A percentile compares a stretch with the other conserved stretches of the same genome.
These are phyloP conservation scores for Peniophora sp. DNA, from an alignment of 1,284 basidiomycete genomes.

Conservation along the genomic window DNA sequence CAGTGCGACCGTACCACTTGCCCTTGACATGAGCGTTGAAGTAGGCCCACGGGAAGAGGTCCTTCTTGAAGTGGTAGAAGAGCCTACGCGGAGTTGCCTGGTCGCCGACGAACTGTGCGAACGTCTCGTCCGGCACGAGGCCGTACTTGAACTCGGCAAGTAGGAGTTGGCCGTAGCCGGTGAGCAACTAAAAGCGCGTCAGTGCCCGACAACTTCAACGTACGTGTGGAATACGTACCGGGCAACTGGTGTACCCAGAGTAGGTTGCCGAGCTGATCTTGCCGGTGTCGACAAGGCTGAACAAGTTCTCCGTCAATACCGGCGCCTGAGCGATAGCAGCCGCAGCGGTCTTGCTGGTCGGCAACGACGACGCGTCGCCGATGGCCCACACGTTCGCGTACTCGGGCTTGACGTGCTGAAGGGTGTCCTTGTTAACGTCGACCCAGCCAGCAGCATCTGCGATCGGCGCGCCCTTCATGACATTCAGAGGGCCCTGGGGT, in stretches of 20 bases:
- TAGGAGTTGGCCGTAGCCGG: conserved; percentile 82
- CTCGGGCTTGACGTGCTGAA: conserved; percentile 77
- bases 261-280: conserved; percentile 62
- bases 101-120: conserved; percentile 57
- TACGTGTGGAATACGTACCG: conserved; percentile 36
- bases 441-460: conserved; percentile 86
- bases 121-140: conserved; percentile 80
- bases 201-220: neutral
- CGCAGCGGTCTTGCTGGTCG: conserved; percentile 94
- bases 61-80: conserved; percentile 92
- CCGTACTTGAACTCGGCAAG: conserved; percentile 91
- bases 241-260: conserved; percentile 82
- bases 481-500: conserved; percentile 83
- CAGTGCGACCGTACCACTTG: conserved; percentile 59
- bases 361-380: conserved; percentile 86
- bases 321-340: conserved; percentile 90
- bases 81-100: conserved; percentile 64
- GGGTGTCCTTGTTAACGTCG: conserved; percentile 72
- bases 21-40: conserved; percentile 77
- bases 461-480: conserved; percentile 75
- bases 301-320: conserved; percentile 88
- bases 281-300: conserved; percentile 66
- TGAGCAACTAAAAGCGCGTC: conserved; percentile 51
- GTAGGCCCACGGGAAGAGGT: conserved; percentile 86
- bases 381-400: conserved; percentile 82